Base-by-base conservation (phyloP, 2,329 filamentous ascomycete genomes). In the Penicillium sp. region DNA sequence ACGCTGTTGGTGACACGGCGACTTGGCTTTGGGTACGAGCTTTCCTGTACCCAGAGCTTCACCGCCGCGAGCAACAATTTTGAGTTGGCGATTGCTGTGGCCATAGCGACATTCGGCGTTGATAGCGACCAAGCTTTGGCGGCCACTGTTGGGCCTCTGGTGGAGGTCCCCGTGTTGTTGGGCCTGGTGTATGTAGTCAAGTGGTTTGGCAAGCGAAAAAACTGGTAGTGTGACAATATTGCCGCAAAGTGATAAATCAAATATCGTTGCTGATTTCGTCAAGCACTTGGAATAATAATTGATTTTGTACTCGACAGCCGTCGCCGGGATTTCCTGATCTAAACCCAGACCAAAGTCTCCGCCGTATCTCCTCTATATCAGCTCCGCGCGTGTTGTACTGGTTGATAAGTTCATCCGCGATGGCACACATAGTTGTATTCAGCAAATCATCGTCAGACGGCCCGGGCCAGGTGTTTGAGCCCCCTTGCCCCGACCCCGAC, bases 31-130 rank as follows among this genome's bases (percentile, higher is more conserved):
- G 84, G 83, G 0, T 95, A 95, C 66, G 79, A 79, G 31, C 68
- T 91, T 0, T 80, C 81, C 1, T 79, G 81, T 10, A 92, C 90
- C 2, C 90, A 95, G 72, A 91, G 88, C 65, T 94, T 95, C 63
- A 95, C 89, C 0, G 92, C 90, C 0, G 88, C 89, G 1, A 95
- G 90, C 68, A 96, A 96, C 66, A 95, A 96, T 67, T 96, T 96
- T 64, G 91, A 96, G 74, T 75, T 96, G 22, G 90, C 91, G 0
- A 95, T 96, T 71, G 90, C 90, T 0, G 90, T 96, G 0, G 89
- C 89, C 0, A 85, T 95, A 3, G 87, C 90, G 0, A 87, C 87
- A 0, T 95, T 88, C 71, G 91, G 90, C 0, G 80, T 86, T 0
- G 75, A 87, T 36, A 92, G 88, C 62, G 84, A 91, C 44, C 85